Evolutionary conservation across 805 yeast species (phyloP), one percentile per base, ranked within the genome.

Genomic region (Ogataea minuta): DNA sequence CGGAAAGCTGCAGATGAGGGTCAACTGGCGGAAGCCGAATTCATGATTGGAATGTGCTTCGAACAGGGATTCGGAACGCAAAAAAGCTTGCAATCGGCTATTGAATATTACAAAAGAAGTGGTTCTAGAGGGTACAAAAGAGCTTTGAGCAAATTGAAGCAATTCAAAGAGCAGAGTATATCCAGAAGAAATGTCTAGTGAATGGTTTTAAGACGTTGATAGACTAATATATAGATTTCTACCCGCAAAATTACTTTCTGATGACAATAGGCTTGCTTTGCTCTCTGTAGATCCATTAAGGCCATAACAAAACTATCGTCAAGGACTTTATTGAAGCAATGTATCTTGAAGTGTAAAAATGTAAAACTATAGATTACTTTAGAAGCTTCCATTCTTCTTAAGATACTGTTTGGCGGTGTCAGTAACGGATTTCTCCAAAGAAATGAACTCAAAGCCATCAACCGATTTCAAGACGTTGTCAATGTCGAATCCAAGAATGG

Each of bases 21-120:
- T 16, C 57, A 49, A 23, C 66, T 77, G 38, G 66, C 74, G 1
- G 75, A 79, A 45, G 87, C 85, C 2, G 79, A 81, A 50, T 84
- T 76, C 54, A 84, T 86, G 28, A 55, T 84, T 27, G 91, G 86
- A 0, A 74, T 77, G 50, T 84, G 77, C 53, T 72, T 70, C 52
- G 87, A 81, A 51, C 76, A 72, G 32, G 90, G 90, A 2, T 70
- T 81, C 25, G 84, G 81, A 4, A 73, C 77, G 29, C 59, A 60
- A 4, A 57, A 57, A 17, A 68, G 76, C 56, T 13, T 61, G 10
- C 63, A 58, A 11, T 54, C 63, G 52, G 81, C 87, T 0, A 51
- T 53, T 28, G 60, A 62, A 36, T 78, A 75, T 64, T 82, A 77
- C 56, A 59, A 62, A 39, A 67, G 71, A 36, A 87, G 91, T 13